A percentile compares a stretch with the other conserved stretches of the same genome.
Evolutionary conservation across 2,329 filamentous ascomycete genomes (phyloP).

Genomic region (Acrocalymma vagum): DNA sequence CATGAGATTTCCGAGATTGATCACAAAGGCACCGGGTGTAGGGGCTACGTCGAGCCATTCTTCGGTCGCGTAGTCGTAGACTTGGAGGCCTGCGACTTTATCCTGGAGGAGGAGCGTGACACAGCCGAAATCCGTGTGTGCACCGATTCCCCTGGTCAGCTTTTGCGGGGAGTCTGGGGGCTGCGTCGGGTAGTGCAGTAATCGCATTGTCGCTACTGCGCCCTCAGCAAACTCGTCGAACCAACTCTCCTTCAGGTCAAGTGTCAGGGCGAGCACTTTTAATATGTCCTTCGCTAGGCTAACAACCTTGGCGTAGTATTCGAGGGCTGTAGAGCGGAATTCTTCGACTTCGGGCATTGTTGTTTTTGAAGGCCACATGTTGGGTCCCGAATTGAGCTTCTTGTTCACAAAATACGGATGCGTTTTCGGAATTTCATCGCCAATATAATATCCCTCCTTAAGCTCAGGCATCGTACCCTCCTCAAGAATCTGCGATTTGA

Average conservation of each 20-base stretch:
- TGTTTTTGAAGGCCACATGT: constrained; percentile 47
- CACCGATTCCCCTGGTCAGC: constrained; percentile 51
- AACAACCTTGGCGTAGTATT: constrained; percentile 52
- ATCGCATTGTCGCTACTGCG: constrained; percentile 52
- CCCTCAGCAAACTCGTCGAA: constrained; percentile 48
- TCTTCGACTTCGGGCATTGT: constrained; percentile 28
- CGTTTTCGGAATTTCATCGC: constrained; percentile 49
- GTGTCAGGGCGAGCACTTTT: constrained; percentile 50
- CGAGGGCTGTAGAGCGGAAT: constrained; percentile 49
- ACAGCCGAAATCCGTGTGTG: constrained; percentile 55
- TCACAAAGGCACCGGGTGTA: constrained; percentile 78
- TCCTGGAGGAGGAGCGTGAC: constrained; percentile 54
- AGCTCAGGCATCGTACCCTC: constrained; percentile 52
- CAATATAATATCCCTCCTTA: constrained; percentile 56
- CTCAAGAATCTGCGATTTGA: constrained; percentile 54
- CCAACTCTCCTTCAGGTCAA: constrained; percentile 47
- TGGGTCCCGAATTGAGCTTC: constrained; percentile 51
- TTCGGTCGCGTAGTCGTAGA: constrained; percentile 74
- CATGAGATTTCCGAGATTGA: constrained; percentile 74
- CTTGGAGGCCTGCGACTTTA: constrained; percentile 71
- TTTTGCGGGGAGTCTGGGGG: constrained; percentile 47
- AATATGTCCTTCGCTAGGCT: constrained; percentile 53
- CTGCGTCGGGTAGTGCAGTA: constrained; percentile 54
- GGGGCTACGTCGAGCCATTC: constrained; percentile 84
- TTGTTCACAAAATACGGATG: constrained; percentile 50